These are phyloP conservation scores for peach (Prunus persica) DNA, from an alignment of 306 rosid genomes.

Conservation along the genomic window DNA sequence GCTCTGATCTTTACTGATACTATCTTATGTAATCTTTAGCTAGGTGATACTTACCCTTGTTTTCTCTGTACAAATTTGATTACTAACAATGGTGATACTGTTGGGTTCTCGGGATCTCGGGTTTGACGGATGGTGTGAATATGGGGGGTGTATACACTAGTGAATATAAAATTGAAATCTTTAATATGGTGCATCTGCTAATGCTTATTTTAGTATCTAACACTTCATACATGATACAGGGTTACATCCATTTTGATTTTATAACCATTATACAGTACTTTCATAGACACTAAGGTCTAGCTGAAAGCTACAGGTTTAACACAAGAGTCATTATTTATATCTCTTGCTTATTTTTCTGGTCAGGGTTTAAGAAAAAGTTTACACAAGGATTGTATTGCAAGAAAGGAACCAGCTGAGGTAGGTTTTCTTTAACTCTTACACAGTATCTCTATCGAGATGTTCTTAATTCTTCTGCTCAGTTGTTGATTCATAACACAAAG, in stretches of 20 bases:
- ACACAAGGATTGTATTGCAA: conserved; percentile 61
- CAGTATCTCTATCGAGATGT: conserved; percentile 15
- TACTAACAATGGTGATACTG: neutral
- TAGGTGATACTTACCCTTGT: conserved; percentile 6
- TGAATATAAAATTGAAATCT: neutral
- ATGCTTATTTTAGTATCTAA: neutral
- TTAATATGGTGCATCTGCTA: neutral
- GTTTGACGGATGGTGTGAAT: neutral
- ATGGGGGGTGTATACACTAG: neutral
- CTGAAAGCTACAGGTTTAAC: neutral
- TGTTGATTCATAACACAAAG: neutral
- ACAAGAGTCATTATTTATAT: neutral
- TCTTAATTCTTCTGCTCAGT: conserved; percentile 11
- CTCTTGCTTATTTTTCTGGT: conserved; percentile 3
- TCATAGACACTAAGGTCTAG: neutral
- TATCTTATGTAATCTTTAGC: neutral
- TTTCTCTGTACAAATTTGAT: neutral
- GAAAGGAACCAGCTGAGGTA: conserved; percentile 65
- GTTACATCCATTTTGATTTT: neutral
- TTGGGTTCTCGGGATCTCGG: neutral
- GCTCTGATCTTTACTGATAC: conserved; percentile 14
- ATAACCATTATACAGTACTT: neutral
- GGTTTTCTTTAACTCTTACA: conserved; percentile 26
- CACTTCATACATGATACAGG: neutral
- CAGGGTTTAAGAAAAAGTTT: conserved; percentile 71